These are phyloP conservation scores for Pelargonium fulgidum DNA, from an alignment of 441 rosid genomes.

Conservation along the genomic window DNA sequence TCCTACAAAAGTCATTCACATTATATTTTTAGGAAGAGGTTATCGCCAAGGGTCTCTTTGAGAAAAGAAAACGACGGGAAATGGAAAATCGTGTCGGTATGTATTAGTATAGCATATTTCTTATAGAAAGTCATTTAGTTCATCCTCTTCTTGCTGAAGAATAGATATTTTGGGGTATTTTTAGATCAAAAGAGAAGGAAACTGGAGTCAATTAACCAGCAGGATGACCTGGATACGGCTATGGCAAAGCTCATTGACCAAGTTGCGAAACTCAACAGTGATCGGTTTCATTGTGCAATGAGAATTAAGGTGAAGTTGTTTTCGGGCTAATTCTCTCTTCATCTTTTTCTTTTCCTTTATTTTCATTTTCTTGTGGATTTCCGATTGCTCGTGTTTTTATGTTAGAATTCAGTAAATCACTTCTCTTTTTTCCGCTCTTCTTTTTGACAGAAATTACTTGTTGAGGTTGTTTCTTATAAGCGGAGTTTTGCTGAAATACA, in stretches of 20 bases:
- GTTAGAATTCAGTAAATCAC: constrained; percentile 9
- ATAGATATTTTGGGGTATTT: constrained; percentile 12
- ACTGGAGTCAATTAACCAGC: constrained; percentile 52
- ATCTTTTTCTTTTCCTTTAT: background rate
- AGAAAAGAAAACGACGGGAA: constrained; percentile 50
- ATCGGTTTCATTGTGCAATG: constrained; percentile 45
- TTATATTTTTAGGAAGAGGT: constrained; percentile 56
- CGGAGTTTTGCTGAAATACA: constrained; percentile 59
- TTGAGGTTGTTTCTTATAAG: constrained; percentile 48
- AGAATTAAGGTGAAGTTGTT: constrained; percentile 45
- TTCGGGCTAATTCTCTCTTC: background rate
- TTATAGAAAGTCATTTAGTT: constrained; percentile 4
- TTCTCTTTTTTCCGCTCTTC: background rate
- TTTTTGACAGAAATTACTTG: constrained; percentile 45
- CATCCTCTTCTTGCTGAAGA: constrained; percentile 1
- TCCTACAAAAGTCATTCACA: background rate
- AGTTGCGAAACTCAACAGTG: constrained; percentile 42
- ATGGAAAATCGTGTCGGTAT: constrained; percentile 47
- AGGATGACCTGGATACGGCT: constrained; percentile 53
- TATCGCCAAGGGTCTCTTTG: constrained; percentile 29
- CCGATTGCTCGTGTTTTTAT: constrained; percentile 5
- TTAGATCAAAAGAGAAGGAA: constrained; percentile 62
- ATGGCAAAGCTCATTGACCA: constrained; percentile 60
- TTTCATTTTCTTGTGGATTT: constrained; percentile 3
- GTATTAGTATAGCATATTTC: constrained; percentile 20